These are phyloP conservation scores for Bipolaris victoriae DNA, from an alignment of 2,329 filamentous ascomycete genomes.

Conservation along the genomic window DNA sequence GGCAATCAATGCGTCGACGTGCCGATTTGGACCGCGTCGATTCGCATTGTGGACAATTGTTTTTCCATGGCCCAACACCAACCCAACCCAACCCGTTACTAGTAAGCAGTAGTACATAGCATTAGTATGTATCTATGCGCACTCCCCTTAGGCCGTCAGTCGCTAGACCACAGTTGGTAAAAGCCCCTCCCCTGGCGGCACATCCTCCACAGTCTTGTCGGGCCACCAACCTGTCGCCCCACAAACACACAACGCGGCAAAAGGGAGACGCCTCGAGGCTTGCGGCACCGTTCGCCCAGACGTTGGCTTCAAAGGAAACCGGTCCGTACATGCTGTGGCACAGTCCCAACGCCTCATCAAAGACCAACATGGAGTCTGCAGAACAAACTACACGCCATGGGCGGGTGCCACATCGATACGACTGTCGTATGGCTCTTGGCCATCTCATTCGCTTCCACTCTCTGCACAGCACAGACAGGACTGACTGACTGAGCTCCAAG, in stretches of 20 bases:
- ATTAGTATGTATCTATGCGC: background rate
- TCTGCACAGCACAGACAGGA: conserved; percentile 19
- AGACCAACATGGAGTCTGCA: conserved; percentile 10
- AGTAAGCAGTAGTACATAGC: too few relatives aligned
- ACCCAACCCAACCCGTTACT: background rate
- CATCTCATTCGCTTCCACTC: conserved; percentile 22
- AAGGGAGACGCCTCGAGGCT: conserved; percentile 12
- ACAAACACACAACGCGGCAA: conserved; percentile 14
- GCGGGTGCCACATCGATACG: too few relatives aligned
- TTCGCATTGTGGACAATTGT: conserved; percentile 5
- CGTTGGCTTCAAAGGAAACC: conserved; percentile 7
- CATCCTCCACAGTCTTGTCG: conserved; percentile 30
- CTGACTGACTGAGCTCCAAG: conserved; percentile 13
- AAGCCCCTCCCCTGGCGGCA: conserved; percentile 12
- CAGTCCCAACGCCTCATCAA: conserved; percentile 7
- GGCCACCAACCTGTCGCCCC: conserved; percentile 22
- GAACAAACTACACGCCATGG: conserved; percentile 3
- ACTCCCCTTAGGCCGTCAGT: conserved; percentile 3
- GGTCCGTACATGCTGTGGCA: conserved; percentile 16
- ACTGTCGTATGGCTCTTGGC: conserved; percentile 17
- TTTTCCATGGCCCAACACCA: conserved; percentile 13
- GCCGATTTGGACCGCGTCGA: conserved; percentile 10
- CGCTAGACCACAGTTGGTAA: conserved; percentile 10
- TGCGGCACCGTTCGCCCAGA: conserved; percentile 1
- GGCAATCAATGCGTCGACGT: background rate